Evolutionary conservation across 306 rosid genomes (phyloP), one percentile per base, ranked within the genome.

Genomic region (Prunus mongolica): DNA sequence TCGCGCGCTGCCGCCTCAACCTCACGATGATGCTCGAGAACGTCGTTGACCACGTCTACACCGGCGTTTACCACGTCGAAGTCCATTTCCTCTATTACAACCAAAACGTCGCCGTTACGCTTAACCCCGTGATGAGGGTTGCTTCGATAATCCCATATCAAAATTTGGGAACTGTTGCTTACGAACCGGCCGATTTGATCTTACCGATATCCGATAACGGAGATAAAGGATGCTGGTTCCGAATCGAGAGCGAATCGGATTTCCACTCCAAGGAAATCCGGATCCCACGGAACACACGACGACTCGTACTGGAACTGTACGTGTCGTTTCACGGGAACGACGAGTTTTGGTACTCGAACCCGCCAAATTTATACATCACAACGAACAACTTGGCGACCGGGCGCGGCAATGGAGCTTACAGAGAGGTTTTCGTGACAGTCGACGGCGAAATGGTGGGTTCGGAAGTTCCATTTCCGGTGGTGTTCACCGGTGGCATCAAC

Each of bases 281-380:
- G 41, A 85, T 93, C 27, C 98, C 98, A 5, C 32, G 19, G 13
- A 93, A 93, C 69, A 71, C 98, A 22, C 79, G 81, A 44, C 83
- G 87, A 2, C 89, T 80, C 2, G 88, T 90, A 28, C 65, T 93
- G 25, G 98, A 93, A 58, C 45, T 93, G 27, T 93, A 67, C 25
- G 93, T 86, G 57, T 93, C 98, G 57, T 93, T 80, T 45, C 96
- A 90, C 55, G 98, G 96, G 60, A 86, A 90, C 76, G 98, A 93
- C 60, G 98, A 93, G 86, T 93, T 90, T 65, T 93, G 97, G 97
- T 93, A 93, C 84, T 87, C 96, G 12, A 93, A 93, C 58, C 92
- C 96, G 11, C 89, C 98, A 6, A 80, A 66, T 81, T 81, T 92
- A 18, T 93, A 93, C 73, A 82, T 93, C 54, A 67, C 25, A 11